phyloP scores from a whole-genome alignment of 805 yeast species.

The Ogataea glucozyma region DNA sequence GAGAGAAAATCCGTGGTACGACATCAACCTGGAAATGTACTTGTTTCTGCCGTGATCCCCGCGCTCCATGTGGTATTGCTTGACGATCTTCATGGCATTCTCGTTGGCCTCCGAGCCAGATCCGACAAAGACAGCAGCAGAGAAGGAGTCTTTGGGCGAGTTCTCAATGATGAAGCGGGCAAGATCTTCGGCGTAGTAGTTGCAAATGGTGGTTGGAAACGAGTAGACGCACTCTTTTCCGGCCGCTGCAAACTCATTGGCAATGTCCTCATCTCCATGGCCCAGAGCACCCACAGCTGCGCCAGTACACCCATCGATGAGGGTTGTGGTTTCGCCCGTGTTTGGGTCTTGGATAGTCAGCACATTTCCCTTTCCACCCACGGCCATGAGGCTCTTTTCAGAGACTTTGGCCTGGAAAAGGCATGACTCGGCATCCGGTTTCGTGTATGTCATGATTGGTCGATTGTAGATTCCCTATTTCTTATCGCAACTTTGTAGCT shows the following conservation, averaged over 20 bases:
- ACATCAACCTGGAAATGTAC: slow-evolving; percentile 44
- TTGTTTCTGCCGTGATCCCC: slow-evolving; percentile 43
- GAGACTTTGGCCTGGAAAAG: slow-evolving; percentile 43
- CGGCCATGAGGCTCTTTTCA: slow-evolving; percentile 36
- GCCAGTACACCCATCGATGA: slow-evolving; percentile 49
- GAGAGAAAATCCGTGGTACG: slow-evolving; percentile 53
- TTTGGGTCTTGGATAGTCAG: slow-evolving; percentile 43
- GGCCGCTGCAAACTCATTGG: slow-evolving; percentile 41
- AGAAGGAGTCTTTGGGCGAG: slow-evolving; percentile 41
- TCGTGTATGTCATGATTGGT: slow-evolving; percentile 6
- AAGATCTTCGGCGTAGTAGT: slow-evolving; percentile 43
- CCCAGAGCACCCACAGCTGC: slow-evolving; percentile 56
- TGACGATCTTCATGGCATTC: slow-evolving; percentile 72
- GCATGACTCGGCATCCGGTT: slow-evolving; percentile 25
- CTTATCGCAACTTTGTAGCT: no score
- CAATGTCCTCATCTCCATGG: slow-evolving; percentile 42
- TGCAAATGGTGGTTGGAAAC: slow-evolving; percentile 37
- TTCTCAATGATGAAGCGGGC: slow-evolving; percentile 44
- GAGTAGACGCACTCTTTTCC: slow-evolving; percentile 40
- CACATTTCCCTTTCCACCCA: slow-evolving; percentile 42
- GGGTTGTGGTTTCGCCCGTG: slow-evolving; percentile 37
- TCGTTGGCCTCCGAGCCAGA: slow-evolving; percentile 83
- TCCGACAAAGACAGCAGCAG: slow-evolving; percentile 52
- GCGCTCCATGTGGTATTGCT: slow-evolving; percentile 46
- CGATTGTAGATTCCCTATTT: no score